Evolutionary conservation across 768 basidiomycete species (phyloP), one percentile per base, ranked within the genome.

Genomic region (Butyriboletus loyo): DNA sequence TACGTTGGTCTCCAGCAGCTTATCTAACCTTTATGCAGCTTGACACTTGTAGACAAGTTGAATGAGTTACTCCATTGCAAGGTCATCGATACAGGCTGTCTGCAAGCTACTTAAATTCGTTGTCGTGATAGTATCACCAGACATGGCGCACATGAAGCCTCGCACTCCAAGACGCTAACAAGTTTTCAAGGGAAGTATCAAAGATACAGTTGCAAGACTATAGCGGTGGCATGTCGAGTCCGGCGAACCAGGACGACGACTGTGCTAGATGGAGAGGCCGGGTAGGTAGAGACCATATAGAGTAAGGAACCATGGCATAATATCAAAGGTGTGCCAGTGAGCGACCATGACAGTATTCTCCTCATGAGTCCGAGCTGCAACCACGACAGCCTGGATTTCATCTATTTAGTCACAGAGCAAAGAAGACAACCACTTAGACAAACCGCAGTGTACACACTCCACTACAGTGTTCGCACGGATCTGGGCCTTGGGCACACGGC

Each of bases 371-470:
- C 15, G 92, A 95, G 63, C 91, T 92, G 63, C 92, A 95, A 10
- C 92, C 92, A 57, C 89, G 86, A 64, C 92, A 95, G 13, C 92
- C 92, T 94, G 55, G 3, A 48, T 28, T 54, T 54, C 39, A 57
- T 57, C 41, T 31, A 10, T 22, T 66, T n/a, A 63, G 56, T 28
- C 8, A 49, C 40, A 32, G 35, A 50, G 15, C n/a, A 17, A 46
- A 30, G 32, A 37, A 43, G 32, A 49, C 31, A 48, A 17, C 25
- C 38, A 22, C 27, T 8, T 10, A 30, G 28, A 82, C 92, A 55
- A 62, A 95, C 96, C 96, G 70, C 96, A 98, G 66, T 98, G 94
- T 42, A 92, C 89, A 72, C 96, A 99, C 70, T 99, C 93, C 2
- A 98, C 95, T 30, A 98, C 76, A 4, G 91, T 94, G 7, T 94